Evolutionary conservation across 768 basidiomycete species (phyloP).

Genomic region (Suillus subaureus): DNA sequence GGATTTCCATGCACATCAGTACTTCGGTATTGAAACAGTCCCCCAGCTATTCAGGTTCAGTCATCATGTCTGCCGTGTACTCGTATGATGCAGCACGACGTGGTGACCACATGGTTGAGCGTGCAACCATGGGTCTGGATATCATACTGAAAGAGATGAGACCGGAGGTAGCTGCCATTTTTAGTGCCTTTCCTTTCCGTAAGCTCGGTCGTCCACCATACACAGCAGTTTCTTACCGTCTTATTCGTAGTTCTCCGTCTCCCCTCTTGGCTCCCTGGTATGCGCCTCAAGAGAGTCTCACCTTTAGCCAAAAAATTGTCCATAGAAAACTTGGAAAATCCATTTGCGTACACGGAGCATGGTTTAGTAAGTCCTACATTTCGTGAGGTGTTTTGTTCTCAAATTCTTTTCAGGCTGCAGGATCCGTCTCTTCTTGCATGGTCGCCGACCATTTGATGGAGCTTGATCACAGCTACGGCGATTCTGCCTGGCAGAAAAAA

Average conservation of each 20-base stretch:
- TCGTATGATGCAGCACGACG: conserved; percentile 10
- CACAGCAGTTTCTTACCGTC: conserved; percentile 2
- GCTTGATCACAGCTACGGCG: background rate
- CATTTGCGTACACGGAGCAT: conserved; percentile 9
- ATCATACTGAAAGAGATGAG: conserved; percentile 5
- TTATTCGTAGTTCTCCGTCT: conserved; percentile 9
- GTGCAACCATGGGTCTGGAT: background rate
- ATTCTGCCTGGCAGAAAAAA: background rate
- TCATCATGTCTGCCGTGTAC: conserved; percentile 14
- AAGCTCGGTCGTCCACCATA: conserved; percentile 16
- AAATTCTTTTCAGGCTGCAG: conserved; percentile 19
- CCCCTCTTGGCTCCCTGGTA: conserved; percentile 17
- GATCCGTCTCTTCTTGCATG: conserved; percentile 19
- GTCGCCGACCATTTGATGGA: conserved; percentile 10
- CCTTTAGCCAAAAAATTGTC: background rate
- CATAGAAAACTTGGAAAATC: conserved; percentile 8
- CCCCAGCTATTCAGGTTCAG: conserved; percentile 11
- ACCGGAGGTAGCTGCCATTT: conserved; percentile 8
- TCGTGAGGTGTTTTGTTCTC: background rate
- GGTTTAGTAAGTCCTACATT: conserved; percentile 4
- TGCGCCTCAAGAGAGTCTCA: conserved; percentile 10
- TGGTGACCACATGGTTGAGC: conserved; percentile 1
- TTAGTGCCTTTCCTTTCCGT: conserved; percentile 13
- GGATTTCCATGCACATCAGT: conserved; percentile 2
- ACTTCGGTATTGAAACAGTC: background rate